Evolutionary conservation across 139 green algal species (phyloP), one percentile per base, ranked within the genome.

Genomic region (Zygnema circumcarinatum): DNA sequence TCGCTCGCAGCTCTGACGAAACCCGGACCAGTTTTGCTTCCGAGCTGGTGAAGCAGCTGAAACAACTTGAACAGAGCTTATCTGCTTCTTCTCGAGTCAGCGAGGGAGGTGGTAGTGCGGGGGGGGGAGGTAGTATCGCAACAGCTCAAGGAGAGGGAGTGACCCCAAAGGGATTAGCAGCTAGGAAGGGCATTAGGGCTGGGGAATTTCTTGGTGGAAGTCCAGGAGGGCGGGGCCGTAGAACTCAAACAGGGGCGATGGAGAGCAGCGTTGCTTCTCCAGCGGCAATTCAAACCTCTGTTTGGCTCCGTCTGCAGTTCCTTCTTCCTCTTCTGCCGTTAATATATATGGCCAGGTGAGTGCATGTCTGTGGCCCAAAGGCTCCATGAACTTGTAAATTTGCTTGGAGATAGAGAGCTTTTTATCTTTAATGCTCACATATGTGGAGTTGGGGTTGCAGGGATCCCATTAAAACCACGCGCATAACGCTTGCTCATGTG

Each of bases 291-390:
- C 83, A 89, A 38, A 84, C 76, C 29, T 89, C 83, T 7, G 2
- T 89, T 2, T 89, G 83, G 83, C 76, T 88, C 29, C 76, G 83
- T 16, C 73, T 89, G 2, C 74, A 84, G 47, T 89, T 89, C 21
- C 2, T 89, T 29, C 83, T 89, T 36, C 83, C 83, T 11, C 75
- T 89, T 36, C 75, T 89, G 29, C 83, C 83, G 7, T 7, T 86
- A 21, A 83, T 86, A 40, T 41, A 86, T 29, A 35, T 68, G n/a
- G 75, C 25, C 21, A 83, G 75, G 75, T 83, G 69, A 78, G 35
- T 78, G 3, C 69, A 33, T 72, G 25, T 72, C 54, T n/a, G n/a
- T n/a, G n/a, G n/a, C n/a, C n/a, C n/a, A n/a, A n/a, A n/a, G n/a
- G n/a, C n/a, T n/a, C n/a, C n/a, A n/a, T n/a, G n/a, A n/a, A n/a